Evolutionary conservation across 1,284 basidiomycete species (phyloP).

Genomic region (Termitomyces sp.): DNA sequence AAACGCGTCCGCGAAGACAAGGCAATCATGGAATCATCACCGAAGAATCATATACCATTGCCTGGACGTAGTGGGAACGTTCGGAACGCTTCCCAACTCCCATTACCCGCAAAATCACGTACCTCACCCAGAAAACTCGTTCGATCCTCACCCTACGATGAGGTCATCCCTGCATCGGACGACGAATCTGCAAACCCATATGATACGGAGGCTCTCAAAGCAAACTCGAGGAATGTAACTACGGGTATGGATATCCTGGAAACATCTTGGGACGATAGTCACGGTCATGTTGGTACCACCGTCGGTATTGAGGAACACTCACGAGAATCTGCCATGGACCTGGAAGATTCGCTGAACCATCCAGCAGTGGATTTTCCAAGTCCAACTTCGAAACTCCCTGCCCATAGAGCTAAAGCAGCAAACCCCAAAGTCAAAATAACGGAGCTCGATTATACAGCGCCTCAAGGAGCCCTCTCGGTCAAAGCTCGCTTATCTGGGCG

Average conservation of each 20-base stretch:
- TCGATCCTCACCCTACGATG: slow-evolving; percentile 22
- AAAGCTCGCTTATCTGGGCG: slow-evolving; percentile 38
- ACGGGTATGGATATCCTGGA: neutral
- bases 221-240: neutral
- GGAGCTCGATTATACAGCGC: slow-evolving; percentile 28
- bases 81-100: neutral
- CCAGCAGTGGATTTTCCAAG: neutral
- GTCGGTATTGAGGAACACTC: neutral
- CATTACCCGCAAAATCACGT: slow-evolving; percentile 1
- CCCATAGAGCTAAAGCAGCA: slow-evolving; percentile 40
- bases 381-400: slow-evolving; percentile 24
- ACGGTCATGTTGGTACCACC: neutral
- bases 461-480: slow-evolving; percentile 37
- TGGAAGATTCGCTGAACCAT: neutral
- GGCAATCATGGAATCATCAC: neutral
- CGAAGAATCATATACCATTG: neutral
- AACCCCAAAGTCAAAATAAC: slow-evolving; percentile 51
- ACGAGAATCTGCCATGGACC: neutral
- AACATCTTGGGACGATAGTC: neutral
- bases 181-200: slow-evolving; percentile 25
- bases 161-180: slow-evolving; percentile 35
- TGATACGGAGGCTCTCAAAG: neutral
- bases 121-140: slow-evolving; percentile 14
- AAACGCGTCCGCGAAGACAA: slow-evolving; percentile 21
- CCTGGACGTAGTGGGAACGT: neutral